phyloP scores from a whole-genome alignment of 202 grass and related monocot genomes.

The Zoysia matrella region DNA sequence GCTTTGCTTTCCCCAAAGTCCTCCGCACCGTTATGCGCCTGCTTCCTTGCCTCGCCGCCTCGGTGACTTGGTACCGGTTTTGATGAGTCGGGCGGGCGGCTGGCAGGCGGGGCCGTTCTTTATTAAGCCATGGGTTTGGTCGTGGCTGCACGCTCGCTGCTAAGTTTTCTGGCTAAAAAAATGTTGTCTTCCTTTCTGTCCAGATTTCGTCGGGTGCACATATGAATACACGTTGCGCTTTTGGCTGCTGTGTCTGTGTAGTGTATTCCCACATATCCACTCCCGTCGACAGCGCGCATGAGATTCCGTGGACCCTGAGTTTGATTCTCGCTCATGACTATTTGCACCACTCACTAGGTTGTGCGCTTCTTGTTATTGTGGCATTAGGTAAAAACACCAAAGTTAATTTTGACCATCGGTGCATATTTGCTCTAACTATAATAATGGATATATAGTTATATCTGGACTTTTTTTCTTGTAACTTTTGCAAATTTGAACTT shows the following conservation, averaged over 20 bases:
- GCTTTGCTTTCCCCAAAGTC: neutral
- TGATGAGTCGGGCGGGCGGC: constrained; percentile 50
- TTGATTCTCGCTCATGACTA: neutral
- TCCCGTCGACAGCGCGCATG: constrained; percentile 9
- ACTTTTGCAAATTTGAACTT: neutral
- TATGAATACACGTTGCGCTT: constrained; percentile 32
- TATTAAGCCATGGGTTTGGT: constrained; percentile 46
- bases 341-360: neutral
- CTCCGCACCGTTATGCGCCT: constrained; percentile 37
- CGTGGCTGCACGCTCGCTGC: constrained; percentile 70
- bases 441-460: neutral
- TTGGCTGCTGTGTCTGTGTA: neutral
- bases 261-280: constrained; percentile 36
- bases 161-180: constrained; percentile 1
- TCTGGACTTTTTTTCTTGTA: no score
- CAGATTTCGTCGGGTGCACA: constrained; percentile 27
- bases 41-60: neutral
- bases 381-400: constrained; percentile 16
- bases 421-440: neutral
- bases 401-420: neutral
- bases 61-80: constrained; percentile 47
- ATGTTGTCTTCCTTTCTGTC: neutral
- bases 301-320: constrained; percentile 1
- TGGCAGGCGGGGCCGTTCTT: constrained; percentile 49
- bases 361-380: neutral